Percentiles rank a stretch among this genome's conserved stretches.
These are phyloP conservation scores for Agrocybe chaxingu DNA, from an alignment of 768 basidiomycete genomes.

Conservation along the genomic window DNA sequence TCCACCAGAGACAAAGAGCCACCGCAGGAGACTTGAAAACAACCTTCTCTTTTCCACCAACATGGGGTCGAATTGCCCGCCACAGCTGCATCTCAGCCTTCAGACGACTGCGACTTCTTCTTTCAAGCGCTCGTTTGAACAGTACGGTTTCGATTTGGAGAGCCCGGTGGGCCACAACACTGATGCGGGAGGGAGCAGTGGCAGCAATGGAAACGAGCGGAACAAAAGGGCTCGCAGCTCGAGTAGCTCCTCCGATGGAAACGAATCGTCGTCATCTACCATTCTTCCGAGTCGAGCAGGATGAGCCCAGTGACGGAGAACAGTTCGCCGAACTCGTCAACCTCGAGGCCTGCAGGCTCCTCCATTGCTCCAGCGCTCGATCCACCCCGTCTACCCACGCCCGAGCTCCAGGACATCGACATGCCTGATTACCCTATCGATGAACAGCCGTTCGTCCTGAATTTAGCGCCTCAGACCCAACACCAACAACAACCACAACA, in stretches of 20 bases:
- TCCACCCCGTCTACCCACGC: constrained; percentile 40
- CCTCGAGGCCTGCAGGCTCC: constrained; percentile 3
- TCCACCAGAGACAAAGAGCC: too few species aligned
- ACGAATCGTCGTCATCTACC: constrained; percentile 33
- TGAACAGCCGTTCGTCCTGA: not conserved
- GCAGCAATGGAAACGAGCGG: constrained; percentile 41
- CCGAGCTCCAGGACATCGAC: constrained; percentile 47
- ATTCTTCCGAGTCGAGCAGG: constrained; percentile 27
- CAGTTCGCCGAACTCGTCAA: not conserved
- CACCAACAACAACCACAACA: constrained; percentile 3
- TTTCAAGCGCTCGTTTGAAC: constrained; percentile 60
- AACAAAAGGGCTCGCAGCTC: constrained; percentile 59
- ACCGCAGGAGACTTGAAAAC: too few species aligned
- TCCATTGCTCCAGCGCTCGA: constrained; percentile 10
- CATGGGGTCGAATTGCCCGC: constrained; percentile 44
- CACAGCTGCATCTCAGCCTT: constrained; percentile 51
- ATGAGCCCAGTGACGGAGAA: constrained; percentile 2
- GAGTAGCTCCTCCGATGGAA: constrained; percentile 40
- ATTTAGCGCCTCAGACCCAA: not conserved
- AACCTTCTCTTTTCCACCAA: constrained; percentile 8
- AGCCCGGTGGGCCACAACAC: constrained; percentile 29
- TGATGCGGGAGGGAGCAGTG: constrained; percentile 18
- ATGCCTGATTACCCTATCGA: constrained; percentile 41
- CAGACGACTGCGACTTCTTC: constrained; percentile 43
- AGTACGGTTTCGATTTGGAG: constrained; percentile 56